phyloP scores from a whole-genome alignment of 2,329 filamentous ascomycete species.

The Aureobasidium sp. region DNA sequence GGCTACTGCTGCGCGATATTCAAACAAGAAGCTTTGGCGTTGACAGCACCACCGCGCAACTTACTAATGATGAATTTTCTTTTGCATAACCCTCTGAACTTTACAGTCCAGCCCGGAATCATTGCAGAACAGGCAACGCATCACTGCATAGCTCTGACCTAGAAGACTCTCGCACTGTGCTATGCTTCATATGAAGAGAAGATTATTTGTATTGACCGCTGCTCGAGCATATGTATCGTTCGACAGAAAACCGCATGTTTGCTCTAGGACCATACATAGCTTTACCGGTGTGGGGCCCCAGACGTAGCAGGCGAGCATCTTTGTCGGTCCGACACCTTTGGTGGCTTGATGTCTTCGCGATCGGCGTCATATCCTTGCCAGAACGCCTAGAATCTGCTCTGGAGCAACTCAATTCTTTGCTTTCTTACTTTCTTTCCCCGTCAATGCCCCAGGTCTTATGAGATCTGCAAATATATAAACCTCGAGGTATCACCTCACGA shows the following conservation, averaged over 20 bases:
- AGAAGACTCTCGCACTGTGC: too few relatives aligned
- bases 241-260: slow-evolving; percentile 5
- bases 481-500: background rate
- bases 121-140: background rate
- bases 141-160: background rate
- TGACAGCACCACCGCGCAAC: background rate
- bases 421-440: slow-evolving; percentile 1
- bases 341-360: slow-evolving; percentile 1
- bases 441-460: background rate
- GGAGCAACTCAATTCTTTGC: slow-evolving; percentile 8
- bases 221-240: background rate
- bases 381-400: slow-evolving; percentile 7
- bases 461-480: background rate
- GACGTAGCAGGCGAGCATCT: background rate
- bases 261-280: background rate
- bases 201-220: background rate
- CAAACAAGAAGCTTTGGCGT: background rate
- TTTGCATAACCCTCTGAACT: background rate
- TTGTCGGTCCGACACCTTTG: background rate
- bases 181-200: background rate
- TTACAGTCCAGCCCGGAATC: background rate
- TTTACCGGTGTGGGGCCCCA: slow-evolving; percentile 9
- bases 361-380: background rate
- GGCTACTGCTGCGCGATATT: slow-evolving; percentile 4
- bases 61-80: slow-evolving; percentile 3